Base-by-base conservation (phyloP, 805 yeast genomes). In the Candida hispaniensis region DNA sequence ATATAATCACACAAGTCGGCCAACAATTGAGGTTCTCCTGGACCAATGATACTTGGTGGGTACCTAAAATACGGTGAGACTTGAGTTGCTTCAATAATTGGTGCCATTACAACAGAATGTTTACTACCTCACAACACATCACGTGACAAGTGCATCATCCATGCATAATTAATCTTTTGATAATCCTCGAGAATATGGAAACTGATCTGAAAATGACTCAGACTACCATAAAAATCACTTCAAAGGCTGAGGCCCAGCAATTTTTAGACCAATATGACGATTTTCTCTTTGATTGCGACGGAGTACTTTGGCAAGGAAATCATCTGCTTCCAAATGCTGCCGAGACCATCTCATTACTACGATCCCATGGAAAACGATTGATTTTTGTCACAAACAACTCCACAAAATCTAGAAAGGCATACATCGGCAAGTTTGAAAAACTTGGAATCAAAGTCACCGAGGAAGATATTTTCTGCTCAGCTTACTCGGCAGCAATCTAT, bases 321-420 rank as follows among this genome's bases (percentile, higher is more conserved):
- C 80, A 75, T 45, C 58, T 82, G 14, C 64, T 91, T 30, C 96
- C 96, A 5, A 61, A 69, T 11, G 79, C 82, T 2, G 66, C 63
- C 8, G 96, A 91, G 54, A 79, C 94, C 0, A 56, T 91, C 25
- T 64, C 66, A 7, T 52, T 79, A 25, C 61, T 91, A 44, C 67
- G 66, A 27, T 34, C 51, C 11, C 44, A 47, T 14, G 69, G 71
- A 22, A 91, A 91, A 56, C 71, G 75, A 42, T 64, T 82, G 34
- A 66, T 86, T 26, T 91, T 91, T 59, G 98, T 91, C 17, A 86
- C 98, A 27, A 91, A 91, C 64, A 91, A 91, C 60, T 82, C 95
- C 13, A 82, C 96, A 18, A 88, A 91, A 54, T 79, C 95, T 2
- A 66, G 98, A 42, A 58, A 61, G 19, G 76, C 76, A 24, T 91